Evolutionary conservation across 306 rosid species (phyloP).

Genomic region (Hylodesmum podocarpum): DNA sequence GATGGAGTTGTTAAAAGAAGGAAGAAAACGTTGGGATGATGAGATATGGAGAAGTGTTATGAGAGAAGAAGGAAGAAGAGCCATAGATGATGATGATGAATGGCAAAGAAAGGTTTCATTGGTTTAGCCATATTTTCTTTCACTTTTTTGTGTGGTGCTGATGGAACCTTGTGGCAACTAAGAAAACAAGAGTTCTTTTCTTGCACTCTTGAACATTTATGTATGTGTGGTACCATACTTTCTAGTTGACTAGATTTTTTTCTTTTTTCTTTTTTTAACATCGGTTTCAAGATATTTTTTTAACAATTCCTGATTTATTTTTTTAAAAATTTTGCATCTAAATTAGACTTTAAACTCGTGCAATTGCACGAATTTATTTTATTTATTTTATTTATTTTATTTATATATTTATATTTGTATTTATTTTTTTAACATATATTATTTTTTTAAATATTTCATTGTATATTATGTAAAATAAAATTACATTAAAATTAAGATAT

Average conservation of each 20-base stretch:
- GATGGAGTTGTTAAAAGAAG: constrained; percentile 29
- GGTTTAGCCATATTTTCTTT: constrained; percentile 30
- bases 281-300: not conserved
- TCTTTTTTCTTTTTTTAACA: not conserved
- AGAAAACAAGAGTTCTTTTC: constrained; percentile 20
- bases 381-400: too few species aligned
- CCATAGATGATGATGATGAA: constrained; percentile 48
- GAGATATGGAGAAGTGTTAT: constrained; percentile 29
- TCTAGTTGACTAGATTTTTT: not conserved
- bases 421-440: too few species aligned
- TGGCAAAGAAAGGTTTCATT: constrained; percentile 4
- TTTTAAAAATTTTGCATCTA: too few species aligned
- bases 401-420: too few species aligned
- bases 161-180: constrained; percentile 22
- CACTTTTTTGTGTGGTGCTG: constrained; percentile 42
- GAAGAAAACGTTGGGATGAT: constrained; percentile 29
- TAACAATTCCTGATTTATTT: not conserved
- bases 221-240: not conserved
- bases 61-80: constrained; percentile 41
- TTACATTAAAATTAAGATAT: too few species aligned
- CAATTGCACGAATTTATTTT: too few species aligned
- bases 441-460: too few species aligned
- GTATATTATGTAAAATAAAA: too few species aligned
- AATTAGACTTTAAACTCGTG: too few species aligned
- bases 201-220: constrained; percentile 15